Conservation (phyloP, 1,284 basidiomycete species). For the Papiliotrema terrestris region DNA sequence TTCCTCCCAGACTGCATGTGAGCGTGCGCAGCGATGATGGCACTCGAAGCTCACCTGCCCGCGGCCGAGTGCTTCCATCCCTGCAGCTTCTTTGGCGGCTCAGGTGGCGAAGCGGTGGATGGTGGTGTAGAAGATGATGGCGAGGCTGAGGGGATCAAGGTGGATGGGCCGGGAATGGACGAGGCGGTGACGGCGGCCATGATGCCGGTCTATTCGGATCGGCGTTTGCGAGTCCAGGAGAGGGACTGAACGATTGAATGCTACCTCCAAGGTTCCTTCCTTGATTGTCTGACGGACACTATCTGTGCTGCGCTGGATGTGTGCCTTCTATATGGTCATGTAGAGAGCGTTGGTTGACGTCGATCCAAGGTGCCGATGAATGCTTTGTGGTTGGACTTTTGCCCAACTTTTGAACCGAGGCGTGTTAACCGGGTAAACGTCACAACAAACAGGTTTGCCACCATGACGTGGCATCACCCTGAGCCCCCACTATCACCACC, state of each 20-base stretch:
- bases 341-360: no score
- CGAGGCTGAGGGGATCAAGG: conserved; percentile 8
- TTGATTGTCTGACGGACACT: no score
- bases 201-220: not conserved
- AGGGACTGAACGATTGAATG: no score
- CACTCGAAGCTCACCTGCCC: conserved; percentile 65
- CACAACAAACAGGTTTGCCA: not conserved
- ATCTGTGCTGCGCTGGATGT: no score
- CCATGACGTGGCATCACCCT: not conserved
- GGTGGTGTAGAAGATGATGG: conserved; percentile 11
- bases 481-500: no score
- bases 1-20: conserved; percentile 74
- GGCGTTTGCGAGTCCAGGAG: not conserved
- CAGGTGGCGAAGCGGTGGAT: conserved; percentile 18
- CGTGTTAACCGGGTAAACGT: no score
- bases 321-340: no score
- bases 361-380: no score
- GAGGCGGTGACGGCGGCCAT: not conserved
- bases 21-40: not conserved
- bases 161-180: not conserved
- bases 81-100: conserved; percentile 54
- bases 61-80: conserved; percentile 82
- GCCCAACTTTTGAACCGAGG: no score
- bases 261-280: no score
- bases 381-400: no score